Base-by-base conservation (phyloP, 371 early-diverging fungal species). In the Circinella minor region DNA sequence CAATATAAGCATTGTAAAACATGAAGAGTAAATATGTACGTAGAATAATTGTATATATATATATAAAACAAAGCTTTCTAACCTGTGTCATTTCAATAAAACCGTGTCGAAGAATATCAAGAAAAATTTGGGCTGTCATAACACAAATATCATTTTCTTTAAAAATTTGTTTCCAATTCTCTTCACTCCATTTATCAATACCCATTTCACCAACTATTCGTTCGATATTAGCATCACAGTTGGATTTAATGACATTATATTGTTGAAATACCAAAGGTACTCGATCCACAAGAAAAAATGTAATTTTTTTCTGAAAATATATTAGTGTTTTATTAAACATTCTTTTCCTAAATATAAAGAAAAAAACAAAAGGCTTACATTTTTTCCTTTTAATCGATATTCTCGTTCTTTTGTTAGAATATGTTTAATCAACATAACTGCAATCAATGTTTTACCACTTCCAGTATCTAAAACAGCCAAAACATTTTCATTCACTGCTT, bases 381-480 rank as follows among this genome's bases (percentile, higher is more conserved):
- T 79, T 54, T 67, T 69, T 57, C 79, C 64, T 4, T 48, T 65
- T 39, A 74, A 66, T 38, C 81, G 74, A 43, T 71, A 79, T 57
- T 71, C 57, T 63, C 70, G 55, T 57, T 83, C 90, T 65, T 65
- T 72, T 9, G 47, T 46, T 1, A 78, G 82, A 74, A 93, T 88
- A 64, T 93, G 82, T 73, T 92, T 90, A 51, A 96, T 91, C 37
- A 97, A 81, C 89, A 96, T 84, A 46, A 90, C 89, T 0, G 97
- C 91, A 37, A 96, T 93, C 4, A 96, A 77, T 4, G 98, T 97
- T 75, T 98, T 96, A n/a, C 98, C 98, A 20, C 91, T 89, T 10
- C 98, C 98, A 0, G 98, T 97, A 67, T 95, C 94, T 61, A 98
- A 80, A 3, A 96, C 94, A 0, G 94, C 92, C 66, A 98, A 91